These are phyloP conservation scores for Neoconidiobolus thromboides DNA, from an alignment of 371 early-diverging fungal species.

Conservation along the genomic window DNA sequence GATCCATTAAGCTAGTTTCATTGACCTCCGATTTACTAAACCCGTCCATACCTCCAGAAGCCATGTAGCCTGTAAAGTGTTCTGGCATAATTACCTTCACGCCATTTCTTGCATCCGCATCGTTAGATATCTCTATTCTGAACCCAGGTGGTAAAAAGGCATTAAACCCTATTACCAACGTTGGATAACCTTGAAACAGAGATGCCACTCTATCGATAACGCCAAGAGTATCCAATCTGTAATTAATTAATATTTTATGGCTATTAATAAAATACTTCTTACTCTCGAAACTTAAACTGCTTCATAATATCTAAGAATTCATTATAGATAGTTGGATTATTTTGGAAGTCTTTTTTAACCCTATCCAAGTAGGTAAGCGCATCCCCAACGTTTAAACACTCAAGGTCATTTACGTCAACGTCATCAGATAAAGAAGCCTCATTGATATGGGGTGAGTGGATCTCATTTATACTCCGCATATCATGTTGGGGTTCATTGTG, in stretches of 20 bases:
- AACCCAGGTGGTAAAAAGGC: constrained; percentile 97
- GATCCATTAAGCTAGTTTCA: constrained; percentile 3
- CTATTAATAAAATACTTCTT: constrained; percentile 8
- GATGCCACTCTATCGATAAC: constrained; percentile 94
- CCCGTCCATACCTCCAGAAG: too few relatives aligned
- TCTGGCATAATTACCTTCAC: constrained; percentile 80
- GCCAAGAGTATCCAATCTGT: constrained; percentile 49
- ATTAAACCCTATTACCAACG: constrained; percentile 94
- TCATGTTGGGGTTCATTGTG: too few relatives aligned
- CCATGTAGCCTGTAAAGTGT: background rate
- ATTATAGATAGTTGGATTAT: constrained; percentile 91
- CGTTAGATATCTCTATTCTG: constrained; percentile 66
- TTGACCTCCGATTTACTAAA: background rate
- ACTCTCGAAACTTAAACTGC: constrained; percentile 95
- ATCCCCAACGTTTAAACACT: constrained; percentile 48
- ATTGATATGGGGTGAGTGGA: too few relatives aligned
- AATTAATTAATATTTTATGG: constrained; percentile 44
- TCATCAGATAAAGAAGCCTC: too few relatives aligned
- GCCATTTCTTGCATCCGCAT: constrained; percentile 40
- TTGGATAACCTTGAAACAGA: constrained; percentile 84
- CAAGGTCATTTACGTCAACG: background rate
- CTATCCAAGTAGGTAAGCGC: constrained; percentile 95
- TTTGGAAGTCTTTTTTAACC: constrained; percentile 86
- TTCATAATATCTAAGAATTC: constrained; percentile 98
- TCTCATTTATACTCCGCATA: too few relatives aligned